Conservation (phyloP, 305 asterid genomes). For the Lippia alba region DNA sequence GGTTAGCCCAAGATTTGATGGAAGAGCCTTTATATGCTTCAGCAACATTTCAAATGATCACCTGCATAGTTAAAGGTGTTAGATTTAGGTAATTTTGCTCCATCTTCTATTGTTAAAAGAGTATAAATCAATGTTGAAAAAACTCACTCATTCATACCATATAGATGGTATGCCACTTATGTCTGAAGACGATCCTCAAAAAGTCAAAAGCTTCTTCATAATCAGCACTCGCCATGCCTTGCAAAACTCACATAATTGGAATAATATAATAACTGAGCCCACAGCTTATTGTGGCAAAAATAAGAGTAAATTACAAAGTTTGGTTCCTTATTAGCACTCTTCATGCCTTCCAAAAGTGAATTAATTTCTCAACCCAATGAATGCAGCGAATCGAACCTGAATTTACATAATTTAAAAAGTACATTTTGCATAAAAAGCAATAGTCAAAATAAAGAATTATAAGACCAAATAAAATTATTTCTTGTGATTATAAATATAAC, state of each 20-base stretch:
- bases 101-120: no score
- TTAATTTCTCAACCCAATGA: neutral
- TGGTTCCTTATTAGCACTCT: neutral
- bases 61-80: slow-evolving; percentile 27
- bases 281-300: neutral
- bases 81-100: no score
- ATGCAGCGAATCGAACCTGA: no score
- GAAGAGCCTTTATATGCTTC: slow-evolving; percentile 9
- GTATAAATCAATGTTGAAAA: no score
- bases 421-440: no score
- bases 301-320: neutral
- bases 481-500: slow-evolving; percentile 21
- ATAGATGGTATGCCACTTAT: no score
- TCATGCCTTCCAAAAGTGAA: neutral
- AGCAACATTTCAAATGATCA: slow-evolving; percentile 19
- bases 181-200: no score
- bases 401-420: no score
- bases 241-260: no score
- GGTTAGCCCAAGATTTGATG: neutral
- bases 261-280: neutral
- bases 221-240: no score
- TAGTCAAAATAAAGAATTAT: neutral
- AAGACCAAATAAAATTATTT: neutral
- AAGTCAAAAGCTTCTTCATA: no score
- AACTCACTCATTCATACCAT: no score